These are phyloP conservation scores for Tuber umbilicatum DNA, from an alignment of 495 filamentous ascomycete species.

Conservation along the genomic window DNA sequence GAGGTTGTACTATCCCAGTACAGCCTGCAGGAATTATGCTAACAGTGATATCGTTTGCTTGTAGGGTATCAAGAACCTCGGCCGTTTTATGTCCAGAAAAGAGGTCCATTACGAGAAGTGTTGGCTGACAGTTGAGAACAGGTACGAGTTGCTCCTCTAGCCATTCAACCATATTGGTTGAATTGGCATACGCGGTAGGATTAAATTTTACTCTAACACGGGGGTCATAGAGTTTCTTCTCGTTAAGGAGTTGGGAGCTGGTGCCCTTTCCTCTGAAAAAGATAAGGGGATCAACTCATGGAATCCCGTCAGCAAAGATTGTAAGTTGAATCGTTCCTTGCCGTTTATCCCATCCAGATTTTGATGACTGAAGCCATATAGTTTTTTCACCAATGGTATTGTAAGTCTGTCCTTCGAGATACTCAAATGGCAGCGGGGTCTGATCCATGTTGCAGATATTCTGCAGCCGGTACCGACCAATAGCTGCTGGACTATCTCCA, in stretches of 20 bases:
- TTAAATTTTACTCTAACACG: conserved; percentile 7
- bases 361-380: background rate
- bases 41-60: background rate
- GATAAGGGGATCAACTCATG: background rate
- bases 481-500: background rate
- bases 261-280: conserved; percentile 7
- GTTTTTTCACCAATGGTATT: background rate
- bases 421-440: too few relatives aligned
- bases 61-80: conserved; percentile 1
- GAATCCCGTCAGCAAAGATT: background rate
- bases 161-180: background rate
- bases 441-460: conserved; percentile 1
- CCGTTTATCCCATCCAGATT: conserved; percentile 7
- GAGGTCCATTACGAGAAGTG: background rate
- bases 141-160: conserved; percentile 5
- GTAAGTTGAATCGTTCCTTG: conserved; percentile 2
- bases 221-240: background rate
- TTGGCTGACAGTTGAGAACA: background rate
- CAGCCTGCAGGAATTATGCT: background rate
- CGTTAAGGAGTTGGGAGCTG: background rate
- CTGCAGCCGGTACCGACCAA: background rate
- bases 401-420: background rate
- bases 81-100: conserved; percentile 1
- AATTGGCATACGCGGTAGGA: background rate
- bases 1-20: conserved; percentile 1